Conservation (phyloP, 768 basidiomycete genomes). For the Tulasnella sp. region DNA sequence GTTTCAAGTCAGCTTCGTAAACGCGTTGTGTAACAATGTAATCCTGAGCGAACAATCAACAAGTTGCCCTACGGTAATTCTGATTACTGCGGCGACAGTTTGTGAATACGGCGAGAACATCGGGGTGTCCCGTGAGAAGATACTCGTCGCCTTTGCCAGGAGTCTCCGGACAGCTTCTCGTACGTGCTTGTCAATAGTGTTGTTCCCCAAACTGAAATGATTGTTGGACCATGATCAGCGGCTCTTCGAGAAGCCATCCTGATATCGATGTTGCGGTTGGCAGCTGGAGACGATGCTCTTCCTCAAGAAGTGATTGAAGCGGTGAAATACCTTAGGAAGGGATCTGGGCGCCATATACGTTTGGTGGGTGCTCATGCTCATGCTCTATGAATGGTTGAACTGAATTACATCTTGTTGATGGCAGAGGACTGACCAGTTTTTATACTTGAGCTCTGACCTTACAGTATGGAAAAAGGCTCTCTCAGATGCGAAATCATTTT, state of each 20-base stretch:
- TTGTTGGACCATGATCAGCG: conserved; percentile 29
- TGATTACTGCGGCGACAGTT: conserved; percentile 56
- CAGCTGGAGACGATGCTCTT: conserved; percentile 43
- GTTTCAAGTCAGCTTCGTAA: not conserved
- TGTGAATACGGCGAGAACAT: conserved; percentile 41
- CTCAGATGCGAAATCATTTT: conserved; percentile 37
- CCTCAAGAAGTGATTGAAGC: conserved; percentile 33
- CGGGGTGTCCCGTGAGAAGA: conserved; percentile 36
- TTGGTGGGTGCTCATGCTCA: conserved; percentile 31
- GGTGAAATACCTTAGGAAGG: conserved; percentile 35
- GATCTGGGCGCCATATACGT: conserved; percentile 42
- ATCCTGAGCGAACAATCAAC: conserved; percentile 10
- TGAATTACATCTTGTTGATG: not conserved
- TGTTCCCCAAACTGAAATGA: not conserved
- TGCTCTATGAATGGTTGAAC: not conserved
- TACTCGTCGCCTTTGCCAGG: conserved; percentile 34
- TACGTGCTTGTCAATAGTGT: conserved; percentile 26
- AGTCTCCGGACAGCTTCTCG: conserved; percentile 33
- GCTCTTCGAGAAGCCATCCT: conserved; percentile 62
- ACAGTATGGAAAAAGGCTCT: conserved; percentile 37
- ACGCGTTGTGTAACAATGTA: not conserved
- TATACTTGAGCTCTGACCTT: conserved; percentile 35
- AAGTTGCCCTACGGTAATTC: conserved; percentile 46
- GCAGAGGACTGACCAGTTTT: conserved; percentile 62
- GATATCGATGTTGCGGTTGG: conserved; percentile 55